These are phyloP conservation scores for Amanita muscaria DNA, from an alignment of 768 basidiomycete species.

Conservation along the genomic window DNA sequence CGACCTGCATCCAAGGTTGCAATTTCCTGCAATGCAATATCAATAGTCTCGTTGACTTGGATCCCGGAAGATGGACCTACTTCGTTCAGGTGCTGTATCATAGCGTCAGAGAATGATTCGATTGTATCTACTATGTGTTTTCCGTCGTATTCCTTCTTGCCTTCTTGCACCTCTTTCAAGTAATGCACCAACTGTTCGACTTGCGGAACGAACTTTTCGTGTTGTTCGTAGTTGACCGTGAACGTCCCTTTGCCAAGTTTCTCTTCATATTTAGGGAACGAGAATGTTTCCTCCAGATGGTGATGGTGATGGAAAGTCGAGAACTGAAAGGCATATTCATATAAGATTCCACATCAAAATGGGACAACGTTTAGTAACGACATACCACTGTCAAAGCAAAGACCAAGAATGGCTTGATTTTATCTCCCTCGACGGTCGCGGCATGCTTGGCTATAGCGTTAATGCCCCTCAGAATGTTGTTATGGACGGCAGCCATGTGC, in stretches of 20 bases:
- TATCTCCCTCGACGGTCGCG: constrained; percentile 12
- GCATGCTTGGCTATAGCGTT: constrained; percentile 22
- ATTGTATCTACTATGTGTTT: constrained; percentile 16
- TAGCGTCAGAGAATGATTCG: constrained; percentile 18
- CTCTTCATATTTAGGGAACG: constrained; percentile 19
- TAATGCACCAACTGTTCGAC: constrained; percentile 18
- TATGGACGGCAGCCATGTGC: constrained; percentile 23
- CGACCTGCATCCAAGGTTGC: constrained; percentile 17
- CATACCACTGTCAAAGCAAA: constrained; percentile 20
- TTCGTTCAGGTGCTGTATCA: constrained; percentile 20
- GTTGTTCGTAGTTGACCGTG: constrained; percentile 19
- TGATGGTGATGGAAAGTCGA: constrained; percentile 23
- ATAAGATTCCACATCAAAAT: not conserved
- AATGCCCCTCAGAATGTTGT: constrained; percentile 21
- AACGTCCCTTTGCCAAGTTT: constrained; percentile 20
- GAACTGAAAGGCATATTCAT: constrained; percentile 9
- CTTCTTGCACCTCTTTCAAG: constrained; percentile 49
- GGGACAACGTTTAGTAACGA: not conserved
- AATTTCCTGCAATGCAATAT: constrained; percentile 17
- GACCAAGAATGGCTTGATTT: constrained; percentile 20
- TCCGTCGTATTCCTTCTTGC: constrained; percentile 46
- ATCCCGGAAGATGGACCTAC: constrained; percentile 10
- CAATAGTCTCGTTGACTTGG: not conserved
- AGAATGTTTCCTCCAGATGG: constrained; percentile 19
- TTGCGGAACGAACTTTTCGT: constrained; percentile 18